Percentiles rank a stretch among this genome's conserved stretches.
These are phyloP conservation scores for Fragilariopsis cylindrus DNA, from an alignment of 108 stramenopile species.

Conservation along the genomic window DNA sequence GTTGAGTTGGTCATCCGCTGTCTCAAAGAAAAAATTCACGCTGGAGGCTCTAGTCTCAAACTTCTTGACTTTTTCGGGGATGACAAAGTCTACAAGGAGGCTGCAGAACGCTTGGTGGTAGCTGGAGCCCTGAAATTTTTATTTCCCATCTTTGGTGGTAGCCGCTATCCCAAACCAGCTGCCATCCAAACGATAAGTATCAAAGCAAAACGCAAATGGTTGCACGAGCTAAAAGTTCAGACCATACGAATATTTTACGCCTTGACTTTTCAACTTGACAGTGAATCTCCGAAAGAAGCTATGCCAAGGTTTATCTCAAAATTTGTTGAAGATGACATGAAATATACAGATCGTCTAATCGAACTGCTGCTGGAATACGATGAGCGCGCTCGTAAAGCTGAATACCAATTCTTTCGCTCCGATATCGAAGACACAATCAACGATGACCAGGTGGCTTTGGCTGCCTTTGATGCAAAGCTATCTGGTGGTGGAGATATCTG, in stretches of 20 bases:
- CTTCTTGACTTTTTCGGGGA: constrained; percentile 63
- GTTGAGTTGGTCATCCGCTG: constrained; percentile 75
- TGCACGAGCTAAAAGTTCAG: constrained; percentile 50
- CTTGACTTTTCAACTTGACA: constrained; percentile 58
- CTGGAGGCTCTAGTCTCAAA: constrained; percentile 62
- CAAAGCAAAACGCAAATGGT: constrained; percentile 69
- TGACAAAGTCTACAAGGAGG: constrained; percentile 39
- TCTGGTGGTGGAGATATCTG: constrained; percentile 76
- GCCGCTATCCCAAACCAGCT: constrained; percentile 60
- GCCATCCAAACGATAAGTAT: constrained; percentile 26
- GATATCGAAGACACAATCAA: constrained; percentile 56
- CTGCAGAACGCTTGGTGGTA: constrained; percentile 60
- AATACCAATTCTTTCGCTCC: constrained; percentile 63
- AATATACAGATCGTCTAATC: constrained; percentile 77
- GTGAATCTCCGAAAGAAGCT: constrained; percentile 65
- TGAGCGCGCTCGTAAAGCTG: constrained; percentile 65
- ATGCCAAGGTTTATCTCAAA: constrained; percentile 66
- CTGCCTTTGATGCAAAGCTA: constrained; percentile 73
- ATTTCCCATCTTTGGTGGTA: constrained; percentile 69
- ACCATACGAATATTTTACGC: constrained; percentile 63
- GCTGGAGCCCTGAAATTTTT: constrained; percentile 71
- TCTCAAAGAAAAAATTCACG: constrained; percentile 70
- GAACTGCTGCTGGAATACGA: constrained; percentile 74
- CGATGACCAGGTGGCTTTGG: constrained; percentile 53
- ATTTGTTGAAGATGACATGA: constrained; percentile 72